A percentile compares a stretch with the other conserved stretches of the same genome.
Conservation (phyloP, 805 yeast genomes). For the Kodamaea hsintzibuensis region DNA sequence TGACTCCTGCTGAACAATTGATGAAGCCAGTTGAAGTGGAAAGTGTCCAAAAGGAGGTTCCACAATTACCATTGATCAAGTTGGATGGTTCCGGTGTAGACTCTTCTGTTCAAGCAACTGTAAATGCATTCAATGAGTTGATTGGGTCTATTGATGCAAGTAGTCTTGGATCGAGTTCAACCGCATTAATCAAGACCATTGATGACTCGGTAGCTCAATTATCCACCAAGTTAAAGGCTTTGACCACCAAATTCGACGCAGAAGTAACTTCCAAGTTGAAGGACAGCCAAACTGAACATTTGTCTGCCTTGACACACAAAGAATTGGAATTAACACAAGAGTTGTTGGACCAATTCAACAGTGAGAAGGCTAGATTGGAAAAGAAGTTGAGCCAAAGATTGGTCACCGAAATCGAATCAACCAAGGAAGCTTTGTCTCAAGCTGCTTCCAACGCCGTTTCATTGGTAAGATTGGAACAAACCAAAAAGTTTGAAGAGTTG, state of each 20-base stretch:
- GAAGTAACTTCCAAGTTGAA: constrained; percentile 37
- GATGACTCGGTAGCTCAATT: constrained; percentile 34
- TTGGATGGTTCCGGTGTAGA: constrained; percentile 27
- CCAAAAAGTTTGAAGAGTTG: constrained; percentile 62
- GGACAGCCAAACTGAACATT: constrained; percentile 39
- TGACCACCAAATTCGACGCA: constrained; percentile 37
- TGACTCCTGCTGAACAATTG: constrained; percentile 43
- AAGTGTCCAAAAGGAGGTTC: constrained; percentile 28
- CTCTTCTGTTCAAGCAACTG: constrained; percentile 33
- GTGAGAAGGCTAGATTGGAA: constrained; percentile 62
- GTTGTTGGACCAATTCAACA: constrained; percentile 60
- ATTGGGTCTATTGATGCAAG: constrained; percentile 36
- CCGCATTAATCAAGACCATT: constrained; percentile 28
- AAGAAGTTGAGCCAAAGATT: constrained; percentile 59
- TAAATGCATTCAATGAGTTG: constrained; percentile 40
- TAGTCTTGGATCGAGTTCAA: constrained; percentile 24
- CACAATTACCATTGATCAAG: constrained; percentile 35
- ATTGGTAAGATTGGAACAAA: constrained; percentile 65
- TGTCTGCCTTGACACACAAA: constrained; percentile 42
- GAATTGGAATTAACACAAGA: constrained; percentile 59
- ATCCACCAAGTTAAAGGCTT: constrained; percentile 31
- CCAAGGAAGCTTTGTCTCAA: constrained; percentile 61
- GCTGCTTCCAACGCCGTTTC: constrained; percentile 76
- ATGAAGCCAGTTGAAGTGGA: constrained; percentile 42
- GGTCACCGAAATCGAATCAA: constrained; percentile 62